These are phyloP conservation scores for Leccinum subgranulosum DNA, from an alignment of 768 basidiomycete genomes.

Conservation along the genomic window DNA sequence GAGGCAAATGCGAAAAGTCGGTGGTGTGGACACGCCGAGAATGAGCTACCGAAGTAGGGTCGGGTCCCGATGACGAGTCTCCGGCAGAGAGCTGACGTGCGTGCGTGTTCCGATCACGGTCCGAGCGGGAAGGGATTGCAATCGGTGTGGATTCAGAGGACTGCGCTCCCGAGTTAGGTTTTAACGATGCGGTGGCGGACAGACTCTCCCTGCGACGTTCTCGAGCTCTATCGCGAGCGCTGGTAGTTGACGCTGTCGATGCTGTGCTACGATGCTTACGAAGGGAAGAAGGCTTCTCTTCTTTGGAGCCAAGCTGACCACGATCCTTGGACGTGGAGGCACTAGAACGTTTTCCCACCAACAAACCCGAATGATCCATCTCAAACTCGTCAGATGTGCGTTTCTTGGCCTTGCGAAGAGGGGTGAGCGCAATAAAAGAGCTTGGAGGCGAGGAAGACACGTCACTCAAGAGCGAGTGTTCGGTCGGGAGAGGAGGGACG, in stretches of 20 bases:
- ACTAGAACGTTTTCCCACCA: constrained; percentile 50
- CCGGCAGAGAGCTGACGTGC: constrained; percentile 65
- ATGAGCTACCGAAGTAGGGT: constrained; percentile 39
- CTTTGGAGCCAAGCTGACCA: constrained; percentile 33
- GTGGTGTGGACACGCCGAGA: constrained; percentile 63
- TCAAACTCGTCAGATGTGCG: constrained; percentile 83
- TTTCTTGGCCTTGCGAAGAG: constrained; percentile 61
- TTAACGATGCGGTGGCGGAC: constrained; percentile 38
- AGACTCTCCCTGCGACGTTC: constrained; percentile 55
- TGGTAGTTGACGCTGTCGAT: constrained; percentile 40
- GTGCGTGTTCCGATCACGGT: constrained; percentile 44
- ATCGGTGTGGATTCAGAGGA: constrained; percentile 23
- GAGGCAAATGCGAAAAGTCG: constrained; percentile 88
- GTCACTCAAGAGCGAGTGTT: constrained; percentile 28
- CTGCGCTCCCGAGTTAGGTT: constrained; percentile 6
- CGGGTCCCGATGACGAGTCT: constrained; percentile 60
- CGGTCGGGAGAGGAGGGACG: constrained; percentile 32
- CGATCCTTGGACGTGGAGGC: constrained; percentile 30
- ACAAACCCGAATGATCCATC: constrained; percentile 63
- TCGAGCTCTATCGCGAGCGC: constrained; percentile 44
- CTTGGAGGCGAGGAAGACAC: constrained; percentile 53
- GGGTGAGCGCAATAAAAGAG: constrained; percentile 46
- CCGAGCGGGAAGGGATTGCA: constrained; percentile 19
- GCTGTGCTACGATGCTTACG: constrained; percentile 76
- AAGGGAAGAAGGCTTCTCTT: constrained; percentile 45